Evolutionary conservation across 208 protist genomes (phyloP), one percentile per base, ranked within the genome.

Genomic region (Herpetomonas muscarum): DNA sequence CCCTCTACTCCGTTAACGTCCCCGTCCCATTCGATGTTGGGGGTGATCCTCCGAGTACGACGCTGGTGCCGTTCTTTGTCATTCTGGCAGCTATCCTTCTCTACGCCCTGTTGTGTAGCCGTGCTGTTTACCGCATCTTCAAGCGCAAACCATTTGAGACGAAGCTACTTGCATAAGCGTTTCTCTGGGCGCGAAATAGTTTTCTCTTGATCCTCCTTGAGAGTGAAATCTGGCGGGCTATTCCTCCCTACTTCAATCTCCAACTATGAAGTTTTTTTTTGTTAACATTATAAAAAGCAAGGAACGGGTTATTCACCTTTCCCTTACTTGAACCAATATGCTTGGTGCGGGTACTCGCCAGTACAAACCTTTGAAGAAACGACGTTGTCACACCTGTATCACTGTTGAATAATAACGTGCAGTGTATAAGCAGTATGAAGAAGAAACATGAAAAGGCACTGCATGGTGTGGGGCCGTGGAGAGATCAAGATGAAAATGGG

Each of bases 1-100:
- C 79, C 1, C 32, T 94, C 5, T 94, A 88, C 67, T 71, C 81
- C 13, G 87, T 94, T 72, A 94, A 94, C 64, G 77, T 94, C 10
- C 71, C 52, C 2, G 44, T 90, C 1, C 87, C 87, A 0, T 94
- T 81, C 54, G 70, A 79, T 29, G 64, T 73, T 9, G 68, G 80
- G 13, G 72, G 30, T 0, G 77, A 91, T 22, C 71, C 78, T 32
- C 76, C 76, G 24, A 67, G 57, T 30, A 46, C n/a, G 24, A 74
- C 66, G 4, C 44, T 76, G 13, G 72, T 48, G 3, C 72, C 87
- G 0, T 94, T 89, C 57, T 87, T 81, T 77, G 70, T 91, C 5
- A 28, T 90, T 12, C 46, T 69, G 1, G 79, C 32, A 0, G n/a
- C 77, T 3, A 58, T 94, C 30, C 22, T 81, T 6, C 15, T 79